Percentiles rank a stretch among this genome's conserved stretches.
Conservation (phyloP, 2,329 filamentous ascomycete genomes). For the Claviceps sp. region DNA sequence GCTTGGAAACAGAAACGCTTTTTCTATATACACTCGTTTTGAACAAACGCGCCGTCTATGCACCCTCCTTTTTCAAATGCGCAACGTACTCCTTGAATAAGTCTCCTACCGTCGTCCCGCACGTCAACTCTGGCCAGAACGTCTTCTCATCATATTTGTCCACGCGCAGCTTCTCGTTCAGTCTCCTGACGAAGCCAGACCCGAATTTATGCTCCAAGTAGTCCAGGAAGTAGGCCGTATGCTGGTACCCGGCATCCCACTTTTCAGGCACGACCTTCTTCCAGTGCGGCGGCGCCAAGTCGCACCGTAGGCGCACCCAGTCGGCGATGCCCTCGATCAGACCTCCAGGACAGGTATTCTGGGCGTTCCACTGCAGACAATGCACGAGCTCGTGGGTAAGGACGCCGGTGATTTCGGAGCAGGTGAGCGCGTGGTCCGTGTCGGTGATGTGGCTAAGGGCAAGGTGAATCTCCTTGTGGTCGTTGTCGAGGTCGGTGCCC, state of each 20-base stretch:
- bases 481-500: slow-evolving; percentile 60
- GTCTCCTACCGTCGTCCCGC: slow-evolving; percentile 46
- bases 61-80: not conserved
- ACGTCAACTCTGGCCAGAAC: slow-evolving; percentile 56
- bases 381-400: slow-evolving; percentile 89
- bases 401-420: slow-evolving; percentile 64
- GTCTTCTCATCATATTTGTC: slow-evolving; percentile 48
- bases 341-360: slow-evolving; percentile 51
- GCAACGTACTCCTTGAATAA: slow-evolving; percentile 62
- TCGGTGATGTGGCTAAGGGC: slow-evolving; percentile 58
- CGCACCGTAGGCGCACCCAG: slow-evolving; percentile 70
- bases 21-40: no score
- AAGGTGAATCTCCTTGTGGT: slow-evolving; percentile 91
- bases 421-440: slow-evolving; percentile 29
- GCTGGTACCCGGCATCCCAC: slow-evolving; percentile 88
- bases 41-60: no score
- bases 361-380: slow-evolving; percentile 74
- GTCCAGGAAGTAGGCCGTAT: slow-evolving; percentile 81
- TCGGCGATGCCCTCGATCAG: slow-evolving; percentile 87
- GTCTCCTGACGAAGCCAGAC: slow-evolving; percentile 40
- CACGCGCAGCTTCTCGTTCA: slow-evolving; percentile 56
- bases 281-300: slow-evolving; percentile 75
- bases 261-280: slow-evolving; percentile 39
- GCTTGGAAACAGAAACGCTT: no score
- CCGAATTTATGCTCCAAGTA: slow-evolving; percentile 63